A percentile compares a stretch with the other conserved stretches of the same genome.
Conservation (phyloP, 1,284 basidiomycete genomes). For the Singerocomus inundabilis region DNA sequence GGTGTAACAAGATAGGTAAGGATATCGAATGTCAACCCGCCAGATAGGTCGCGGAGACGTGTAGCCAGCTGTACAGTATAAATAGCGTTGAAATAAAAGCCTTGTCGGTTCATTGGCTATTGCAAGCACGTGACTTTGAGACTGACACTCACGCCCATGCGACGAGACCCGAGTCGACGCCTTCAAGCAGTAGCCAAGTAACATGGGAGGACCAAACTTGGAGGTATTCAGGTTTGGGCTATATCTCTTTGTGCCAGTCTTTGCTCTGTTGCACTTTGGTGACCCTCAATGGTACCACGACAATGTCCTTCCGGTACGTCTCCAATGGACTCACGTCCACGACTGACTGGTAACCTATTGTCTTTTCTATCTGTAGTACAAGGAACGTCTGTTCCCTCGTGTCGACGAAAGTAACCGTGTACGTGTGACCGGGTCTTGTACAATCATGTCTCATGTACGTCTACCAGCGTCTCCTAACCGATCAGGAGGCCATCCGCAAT, state of each 20-base stretch:
- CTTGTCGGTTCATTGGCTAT: no score
- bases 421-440: slow-evolving; percentile 15
- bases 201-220: slow-evolving; percentile 77
- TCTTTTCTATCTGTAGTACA: slow-evolving; percentile 50
- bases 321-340: not conserved
- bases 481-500: slow-evolving; percentile 59
- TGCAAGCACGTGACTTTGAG: no score
- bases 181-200: no score
- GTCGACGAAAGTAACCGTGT: slow-evolving; percentile 56
- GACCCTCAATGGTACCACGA: slow-evolving; percentile 86
- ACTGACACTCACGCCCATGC: no score
- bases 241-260: slow-evolving; percentile 87
- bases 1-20: not conserved
- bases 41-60: not conserved
- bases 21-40: not conserved
- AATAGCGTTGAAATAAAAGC: not conserved
- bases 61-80: slow-evolving; percentile 5
- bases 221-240: slow-evolving; percentile 88
- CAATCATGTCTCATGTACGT: slow-evolving; percentile 8
- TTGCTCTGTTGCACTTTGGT: slow-evolving; percentile 84
- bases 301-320: slow-evolving; percentile 76
- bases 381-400: slow-evolving; percentile 67
- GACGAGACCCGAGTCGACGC: no score
- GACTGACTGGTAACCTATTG: not conserved
- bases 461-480: slow-evolving; percentile 59